A percentile compares a stretch with the other conserved stretches of the same genome.
Evolutionary conservation across 345 rosid species (phyloP).

Genomic region (Noccaea caerulescens): DNA sequence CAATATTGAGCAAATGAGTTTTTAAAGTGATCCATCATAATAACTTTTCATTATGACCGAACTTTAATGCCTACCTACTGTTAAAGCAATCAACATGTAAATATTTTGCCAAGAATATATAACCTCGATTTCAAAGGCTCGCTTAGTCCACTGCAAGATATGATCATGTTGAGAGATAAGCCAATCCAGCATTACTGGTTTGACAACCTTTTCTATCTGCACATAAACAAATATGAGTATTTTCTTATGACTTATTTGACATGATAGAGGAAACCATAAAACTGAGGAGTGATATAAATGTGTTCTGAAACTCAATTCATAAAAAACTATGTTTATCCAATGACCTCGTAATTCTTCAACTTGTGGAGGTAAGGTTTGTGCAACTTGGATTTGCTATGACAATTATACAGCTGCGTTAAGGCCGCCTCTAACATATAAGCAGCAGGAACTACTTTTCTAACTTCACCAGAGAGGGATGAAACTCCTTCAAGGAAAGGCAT

Average conservation of each 20-base stretch:
- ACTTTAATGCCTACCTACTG: slow-evolving; percentile 20
- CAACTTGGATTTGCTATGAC: slow-evolving; percentile 50
- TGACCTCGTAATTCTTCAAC: slow-evolving; percentile 74
- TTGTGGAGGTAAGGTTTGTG: slow-evolving; percentile 44
- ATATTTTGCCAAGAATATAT: slow-evolving; percentile 16
- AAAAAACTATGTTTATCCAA: slow-evolving; percentile 9
- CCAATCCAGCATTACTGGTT: slow-evolving; percentile 93
- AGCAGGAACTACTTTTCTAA: slow-evolving; percentile 76
- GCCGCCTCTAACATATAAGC: slow-evolving; percentile 69
- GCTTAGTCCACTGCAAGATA: slow-evolving; percentile 90
- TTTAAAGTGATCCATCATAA: slow-evolving; percentile 13
- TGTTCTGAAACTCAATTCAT: slow-evolving; percentile 17
- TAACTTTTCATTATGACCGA: slow-evolving; percentile 7
- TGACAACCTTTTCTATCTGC: slow-evolving; percentile 78
- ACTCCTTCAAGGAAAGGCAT: slow-evolving; percentile 68
- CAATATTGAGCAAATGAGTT: slow-evolving; percentile 23
- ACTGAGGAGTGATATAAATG: slow-evolving; percentile 13
- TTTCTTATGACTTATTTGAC: slow-evolving; percentile 23
- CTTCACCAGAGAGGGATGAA: slow-evolving; percentile 79
- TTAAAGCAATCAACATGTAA: slow-evolving; percentile 23
- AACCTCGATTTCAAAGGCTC: slow-evolving; percentile 95
- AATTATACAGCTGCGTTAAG: slow-evolving; percentile 61
- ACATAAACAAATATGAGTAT: slow-evolving; percentile 19
- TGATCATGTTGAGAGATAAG: slow-evolving; percentile 87
- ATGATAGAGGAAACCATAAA: slow-evolving; percentile 20